Base-by-base conservation (phyloP, 2,329 filamentous ascomycete genomes). In the Fusarium sp. region DNA sequence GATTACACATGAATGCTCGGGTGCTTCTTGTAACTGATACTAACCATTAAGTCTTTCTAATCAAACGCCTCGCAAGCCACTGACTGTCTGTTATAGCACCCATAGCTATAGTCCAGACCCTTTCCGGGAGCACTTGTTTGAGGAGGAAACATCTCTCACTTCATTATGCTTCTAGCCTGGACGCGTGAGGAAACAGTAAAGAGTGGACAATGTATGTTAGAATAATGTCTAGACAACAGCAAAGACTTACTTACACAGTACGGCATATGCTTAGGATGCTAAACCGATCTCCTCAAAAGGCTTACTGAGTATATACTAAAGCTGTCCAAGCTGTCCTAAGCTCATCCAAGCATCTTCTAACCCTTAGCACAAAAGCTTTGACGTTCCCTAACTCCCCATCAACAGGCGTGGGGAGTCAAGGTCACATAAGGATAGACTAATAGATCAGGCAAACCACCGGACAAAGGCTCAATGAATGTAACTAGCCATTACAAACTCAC, bases 81-180 rank as follows among this genome's bases (percentile, higher is more conserved):
- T 51, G 44, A 20, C 42, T 41, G 20, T 38, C 24, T 50, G 22
- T 13, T 69, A 69, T 69, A 69, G 65, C 20, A 48, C 28, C 65
- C 65, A 59, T 55, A 53, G 48, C 45, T 60, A 51, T 69, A 69
- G n/a, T 50, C 42, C 32, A 32, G 38, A 17, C 38, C 15, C 38
- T 30, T 30, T 41, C 24, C 50, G 53, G 63, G 51, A 63, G 42
- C 38, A 32, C 15, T n/a, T 39, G 57, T 51, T 63, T 63, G 57
- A 69, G 57, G 66, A 55, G 38, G 50, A 63, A 64, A 63, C 50
- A 64, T 39, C 57, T 69, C 36, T 69, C 65, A 69, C 42, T 54
- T 45, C 14, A 41, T 36, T 45, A 35, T 69, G 24, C 38, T 24
- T 63, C 20, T 24, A 48, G 30, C 18, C 48, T 41, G n/a, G 35